Base-by-base conservation (phyloP, 345 rosid species). In the Boechera divaricarpa region DNA sequence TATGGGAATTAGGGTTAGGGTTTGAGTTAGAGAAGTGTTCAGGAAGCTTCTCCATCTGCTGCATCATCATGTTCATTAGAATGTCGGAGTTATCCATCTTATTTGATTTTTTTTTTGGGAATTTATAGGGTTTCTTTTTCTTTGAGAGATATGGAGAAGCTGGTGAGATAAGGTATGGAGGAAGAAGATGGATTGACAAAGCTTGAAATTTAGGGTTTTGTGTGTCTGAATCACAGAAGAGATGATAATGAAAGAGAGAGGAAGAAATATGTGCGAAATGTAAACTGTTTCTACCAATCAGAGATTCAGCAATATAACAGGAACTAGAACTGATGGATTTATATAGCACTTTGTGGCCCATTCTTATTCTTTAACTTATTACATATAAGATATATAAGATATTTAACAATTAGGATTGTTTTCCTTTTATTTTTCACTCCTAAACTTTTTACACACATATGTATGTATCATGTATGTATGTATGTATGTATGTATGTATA, bases 41-140 rank as follows among this genome's bases (percentile, higher is more conserved):
- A 56, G 88, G 87, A 79, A 82, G 86, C 78, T 87, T 85, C 76
- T 81, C 87, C 83, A 83, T 84, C 21, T 89, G 91, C 80, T 81
- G 80, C 86, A 87, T 86, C 84, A 79, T 80, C 82, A 86, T 69
- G 84, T 85, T 83, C 86, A 83, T 83, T 4, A 69, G 64, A 36
- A 66, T 64, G 72, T 77, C 77, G 16, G 77, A 48, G 44, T 76
- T 76, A 31, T 78, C 77, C 81, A 78, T 78, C 29, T 13, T 71
- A n/a, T 45, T 60, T 32, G n/a, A 5, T 12, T 31, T 28, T 0
- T 0, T 21, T 39, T 4, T 12, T 47, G 11, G 5, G 67, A 51
- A 35, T 66, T 33, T 74, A 47, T 74, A 47, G 49, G 10, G 21
- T n/a, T 57, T 42, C 36, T 7, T 12, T 67, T 38, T 48, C 32